Evolutionary conservation across 1,139 yeast genomes (phyloP).

Genomic region (Oligophagozyma castellii): DNA sequence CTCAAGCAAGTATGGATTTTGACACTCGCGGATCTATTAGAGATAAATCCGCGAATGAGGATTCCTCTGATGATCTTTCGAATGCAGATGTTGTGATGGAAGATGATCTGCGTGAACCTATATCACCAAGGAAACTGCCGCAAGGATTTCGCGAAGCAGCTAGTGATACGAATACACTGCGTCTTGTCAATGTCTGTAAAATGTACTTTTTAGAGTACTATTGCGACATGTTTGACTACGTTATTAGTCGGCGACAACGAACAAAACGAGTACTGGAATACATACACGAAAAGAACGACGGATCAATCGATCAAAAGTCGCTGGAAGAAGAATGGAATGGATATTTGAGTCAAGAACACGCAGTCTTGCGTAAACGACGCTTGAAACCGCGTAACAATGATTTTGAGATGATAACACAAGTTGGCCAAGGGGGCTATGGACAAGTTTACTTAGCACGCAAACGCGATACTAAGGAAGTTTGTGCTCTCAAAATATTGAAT

Average conservation of each 20-base stretch:
- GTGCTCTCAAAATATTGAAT: slow-evolving; percentile 87
- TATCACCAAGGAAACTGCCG: slow-evolving; percentile 30
- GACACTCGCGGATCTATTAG: too few species aligned
- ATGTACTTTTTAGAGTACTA: slow-evolving; percentile 85
- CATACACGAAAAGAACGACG: slow-evolving; percentile 31
- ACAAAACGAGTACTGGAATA: slow-evolving; percentile 50
- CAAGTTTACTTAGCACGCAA: slow-evolving; percentile 91
- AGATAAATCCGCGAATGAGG: too few species aligned
- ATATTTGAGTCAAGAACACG: slow-evolving; percentile 76
- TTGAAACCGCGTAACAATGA: slow-evolving; percentile 89
- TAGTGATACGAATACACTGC: slow-evolving; percentile 61
- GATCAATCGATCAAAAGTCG: slow-evolving; percentile 32
- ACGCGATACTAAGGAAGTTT: slow-evolving; percentile 86
- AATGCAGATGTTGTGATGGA: too few species aligned
- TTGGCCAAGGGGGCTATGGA: slow-evolving; percentile 99
- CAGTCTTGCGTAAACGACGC: slow-evolving; percentile 73
- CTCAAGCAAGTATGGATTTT: too few species aligned
- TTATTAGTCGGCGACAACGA: slow-evolving; percentile 75
- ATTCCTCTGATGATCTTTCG: too few species aligned
- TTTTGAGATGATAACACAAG: slow-evolving; percentile 92
- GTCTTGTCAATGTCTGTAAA: slow-evolving; percentile 72
- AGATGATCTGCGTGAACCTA: too few species aligned
- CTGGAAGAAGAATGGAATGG: slow-evolving; percentile 50
- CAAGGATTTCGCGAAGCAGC: slow-evolving; percentile 47
- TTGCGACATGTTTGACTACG: slow-evolving; percentile 91